Evolutionary conservation across 2,329 filamentous ascomycete genomes (phyloP).

Genomic region (Colletotrichum eremochloae): DNA sequence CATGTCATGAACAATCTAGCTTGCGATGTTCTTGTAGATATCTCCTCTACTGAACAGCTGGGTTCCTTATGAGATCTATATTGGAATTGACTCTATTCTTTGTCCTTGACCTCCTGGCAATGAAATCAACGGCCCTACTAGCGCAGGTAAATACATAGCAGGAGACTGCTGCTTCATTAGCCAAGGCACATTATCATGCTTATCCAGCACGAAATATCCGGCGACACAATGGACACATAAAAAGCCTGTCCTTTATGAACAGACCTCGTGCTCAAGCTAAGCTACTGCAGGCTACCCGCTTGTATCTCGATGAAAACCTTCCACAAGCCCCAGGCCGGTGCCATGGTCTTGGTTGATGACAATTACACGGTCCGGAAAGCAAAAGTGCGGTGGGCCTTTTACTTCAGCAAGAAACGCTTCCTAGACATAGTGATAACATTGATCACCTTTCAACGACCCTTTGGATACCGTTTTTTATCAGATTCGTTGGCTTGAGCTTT

Average conservation of each 20-base stretch:
- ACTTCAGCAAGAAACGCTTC: neutral
- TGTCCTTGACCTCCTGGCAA: no score
- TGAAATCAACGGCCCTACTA: no score
- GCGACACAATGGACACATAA: neutral
- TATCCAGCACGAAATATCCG: neutral
- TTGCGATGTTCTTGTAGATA: no score
- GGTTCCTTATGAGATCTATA: no score
- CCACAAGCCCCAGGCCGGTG: neutral
- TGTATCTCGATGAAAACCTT: neutral
- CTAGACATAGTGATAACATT: fast-evolving
- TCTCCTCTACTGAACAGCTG: no score
- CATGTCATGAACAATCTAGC: no score
- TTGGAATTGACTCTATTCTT: no score
- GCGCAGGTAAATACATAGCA: no score
- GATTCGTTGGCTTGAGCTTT: neutral
- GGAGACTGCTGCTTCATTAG: no score
- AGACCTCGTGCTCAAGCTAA: neutral
- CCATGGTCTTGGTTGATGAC: neutral
- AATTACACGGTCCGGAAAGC: no score
- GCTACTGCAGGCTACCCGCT: neutral
- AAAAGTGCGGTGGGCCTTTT: neutral
- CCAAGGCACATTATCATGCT: no score
- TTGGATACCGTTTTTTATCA: neutral
- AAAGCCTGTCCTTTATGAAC: neutral
- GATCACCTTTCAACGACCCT: no score